These are phyloP conservation scores for Sarcomyxa edulis DNA, from an alignment of 768 basidiomycete genomes.

Conservation along the genomic window DNA sequence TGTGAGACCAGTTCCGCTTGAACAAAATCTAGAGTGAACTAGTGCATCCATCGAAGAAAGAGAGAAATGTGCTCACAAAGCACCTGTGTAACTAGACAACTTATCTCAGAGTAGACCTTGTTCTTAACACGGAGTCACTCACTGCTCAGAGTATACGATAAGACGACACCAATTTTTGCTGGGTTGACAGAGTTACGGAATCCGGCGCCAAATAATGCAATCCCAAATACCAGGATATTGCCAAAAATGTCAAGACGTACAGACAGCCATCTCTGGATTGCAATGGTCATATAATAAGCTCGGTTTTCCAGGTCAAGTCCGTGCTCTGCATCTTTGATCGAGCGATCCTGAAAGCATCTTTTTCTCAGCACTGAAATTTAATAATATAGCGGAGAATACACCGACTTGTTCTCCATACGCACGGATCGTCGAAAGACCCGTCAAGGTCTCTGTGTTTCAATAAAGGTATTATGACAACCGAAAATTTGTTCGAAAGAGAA, in stretches of 20 bases:
- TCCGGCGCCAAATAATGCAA: conserved; percentile 63
- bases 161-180: conserved; percentile 55
- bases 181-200: conserved; percentile 52
- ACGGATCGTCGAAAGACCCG: conserved; percentile 58
- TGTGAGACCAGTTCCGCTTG: conserved; percentile 49
- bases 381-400: background rate
- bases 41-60: background rate
- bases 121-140: conserved; percentile 15
- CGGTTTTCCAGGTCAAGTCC: conserved; percentile 56
- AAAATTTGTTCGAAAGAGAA: background rate
- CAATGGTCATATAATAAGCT: conserved; percentile 60
- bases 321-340: conserved; percentile 43
- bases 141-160: conserved; percentile 52
- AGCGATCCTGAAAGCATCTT: conserved; percentile 30
- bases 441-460: conserved; percentile 44
- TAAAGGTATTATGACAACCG: background rate
- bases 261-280: conserved; percentile 62
- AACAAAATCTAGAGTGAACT: conserved; percentile 1
- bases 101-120: background rate
- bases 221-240: conserved; percentile 63
- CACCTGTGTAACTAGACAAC: conserved; percentile 38
- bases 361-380: background rate
- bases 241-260: conserved; percentile 63
- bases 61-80: conserved; percentile 36
- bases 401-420: conserved; percentile 52